These are phyloP conservation scores for Malus orientalis DNA, from an alignment of 306 rosid species.

Conservation along the genomic window DNA sequence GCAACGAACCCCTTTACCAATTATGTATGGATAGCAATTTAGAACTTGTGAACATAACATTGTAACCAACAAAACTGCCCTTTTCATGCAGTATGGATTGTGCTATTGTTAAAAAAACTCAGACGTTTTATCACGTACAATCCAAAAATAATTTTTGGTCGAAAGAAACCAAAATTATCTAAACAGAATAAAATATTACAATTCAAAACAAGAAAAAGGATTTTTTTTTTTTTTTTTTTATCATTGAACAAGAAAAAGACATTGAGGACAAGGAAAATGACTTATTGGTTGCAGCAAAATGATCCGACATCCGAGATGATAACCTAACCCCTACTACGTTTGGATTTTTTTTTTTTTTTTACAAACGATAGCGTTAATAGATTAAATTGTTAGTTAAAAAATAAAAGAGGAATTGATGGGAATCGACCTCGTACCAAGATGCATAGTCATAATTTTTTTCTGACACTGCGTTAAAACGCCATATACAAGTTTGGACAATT, in stretches of 20 bases:
- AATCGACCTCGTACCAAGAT: fast-evolving
- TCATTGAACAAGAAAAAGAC: background rate
- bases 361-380: no score
- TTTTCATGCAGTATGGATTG: background rate
- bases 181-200: no score
- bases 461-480: no score
- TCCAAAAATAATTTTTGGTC: no score
- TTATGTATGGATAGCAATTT: no score
- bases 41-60: no score
- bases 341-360: no score
- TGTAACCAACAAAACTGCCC: background rate
- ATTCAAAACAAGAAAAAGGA: background rate
- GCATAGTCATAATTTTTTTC: no score
- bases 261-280: background rate
- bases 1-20: background rate
- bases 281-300: background rate
- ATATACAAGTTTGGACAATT: background rate
- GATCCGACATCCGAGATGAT: background rate
- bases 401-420: no score
- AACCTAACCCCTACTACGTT: background rate
- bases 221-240: no score
- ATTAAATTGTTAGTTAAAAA: no score
- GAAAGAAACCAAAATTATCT: no score
- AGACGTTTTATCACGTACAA: background rate
- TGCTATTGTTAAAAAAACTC: background rate